Evolutionary conservation across 805 yeast genomes (phyloP).

Genomic region (Cyberlindnera nakhonratchasimensis): DNA sequence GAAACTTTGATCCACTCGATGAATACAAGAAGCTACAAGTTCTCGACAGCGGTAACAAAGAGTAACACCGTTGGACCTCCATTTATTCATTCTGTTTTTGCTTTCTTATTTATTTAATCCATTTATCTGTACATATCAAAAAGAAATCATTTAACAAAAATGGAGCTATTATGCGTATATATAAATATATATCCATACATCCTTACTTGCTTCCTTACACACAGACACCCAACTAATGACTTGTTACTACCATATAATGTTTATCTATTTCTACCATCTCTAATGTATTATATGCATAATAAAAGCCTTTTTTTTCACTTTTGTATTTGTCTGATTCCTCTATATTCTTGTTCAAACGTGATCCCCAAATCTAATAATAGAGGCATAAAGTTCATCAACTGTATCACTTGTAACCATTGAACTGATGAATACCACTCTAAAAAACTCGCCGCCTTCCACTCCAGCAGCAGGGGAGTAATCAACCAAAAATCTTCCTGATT

Average conservation of each 20-base stretch:
- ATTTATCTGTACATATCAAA: too few species aligned
- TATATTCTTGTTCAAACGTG: background rate
- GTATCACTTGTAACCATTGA: slow-evolving; percentile 48
- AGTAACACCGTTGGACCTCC: slow-evolving; percentile 13
- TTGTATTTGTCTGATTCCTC: background rate
- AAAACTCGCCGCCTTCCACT: slow-evolving; percentile 67
- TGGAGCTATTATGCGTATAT: too few species aligned
- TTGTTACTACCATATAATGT: too few species aligned
- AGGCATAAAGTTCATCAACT: slow-evolving; percentile 42
- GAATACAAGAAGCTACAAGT: slow-evolving; percentile 72
- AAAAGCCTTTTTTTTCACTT: too few species aligned
- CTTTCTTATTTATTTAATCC: background rate
- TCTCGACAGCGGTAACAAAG: slow-evolving; percentile 50
- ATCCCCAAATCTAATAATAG: slow-evolving; percentile 37
- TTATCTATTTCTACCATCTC: too few species aligned
- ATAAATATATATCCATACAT: too few species aligned
- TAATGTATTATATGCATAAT: too few species aligned
- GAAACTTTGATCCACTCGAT: slow-evolving; percentile 77
- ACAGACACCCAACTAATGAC: too few species aligned
- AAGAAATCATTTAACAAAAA: too few species aligned
- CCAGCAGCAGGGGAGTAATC: slow-evolving; percentile 75
- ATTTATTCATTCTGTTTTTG: background rate
- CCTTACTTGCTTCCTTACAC: too few species aligned
- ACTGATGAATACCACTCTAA: slow-evolving; percentile 79
- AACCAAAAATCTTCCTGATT: slow-evolving; percentile 62